These are phyloP conservation scores for Emmonsiellopsis sp. DNA, from an alignment of 2,329 filamentous ascomycete genomes.

Conservation along the genomic window DNA sequence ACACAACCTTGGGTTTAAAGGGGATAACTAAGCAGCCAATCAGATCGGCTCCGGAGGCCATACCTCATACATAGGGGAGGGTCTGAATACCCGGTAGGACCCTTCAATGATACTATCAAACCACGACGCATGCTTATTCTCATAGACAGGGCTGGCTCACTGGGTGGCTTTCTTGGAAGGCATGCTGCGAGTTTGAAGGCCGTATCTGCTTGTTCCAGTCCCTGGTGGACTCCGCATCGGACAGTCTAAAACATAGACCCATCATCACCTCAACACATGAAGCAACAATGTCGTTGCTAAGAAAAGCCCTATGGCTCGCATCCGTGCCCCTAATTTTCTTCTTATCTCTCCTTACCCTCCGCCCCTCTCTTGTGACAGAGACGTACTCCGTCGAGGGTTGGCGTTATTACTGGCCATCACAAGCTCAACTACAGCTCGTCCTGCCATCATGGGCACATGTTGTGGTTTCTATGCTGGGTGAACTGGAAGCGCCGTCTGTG, in stretches of 20 bases:
- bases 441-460: neutral
- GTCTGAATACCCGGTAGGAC: too few relatives aligned
- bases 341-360: neutral
- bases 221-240: neutral
- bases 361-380: neutral
- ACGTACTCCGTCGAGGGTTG: neutral
- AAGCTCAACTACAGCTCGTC: neutral
- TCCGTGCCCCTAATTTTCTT: neutral
- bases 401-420: neutral
- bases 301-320: neutral
- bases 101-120: too few relatives aligned
- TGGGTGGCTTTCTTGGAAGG: too few relatives aligned
- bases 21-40: too few relatives aligned
- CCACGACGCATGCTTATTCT: too few relatives aligned
- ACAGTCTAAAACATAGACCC: neutral
- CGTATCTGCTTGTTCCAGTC: too few relatives aligned
- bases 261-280: neutral
- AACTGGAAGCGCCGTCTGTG: slow-evolving; percentile 25
- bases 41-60: too few relatives aligned
- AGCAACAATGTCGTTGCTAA: neutral
- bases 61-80: too few relatives aligned
- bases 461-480: neutral
- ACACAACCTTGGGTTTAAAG: too few relatives aligned
- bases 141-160: too few relatives aligned
- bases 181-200: too few relatives aligned